Conservation (phyloP, 176 grass and related monocot species). For the Carex scoparia region DNA sequence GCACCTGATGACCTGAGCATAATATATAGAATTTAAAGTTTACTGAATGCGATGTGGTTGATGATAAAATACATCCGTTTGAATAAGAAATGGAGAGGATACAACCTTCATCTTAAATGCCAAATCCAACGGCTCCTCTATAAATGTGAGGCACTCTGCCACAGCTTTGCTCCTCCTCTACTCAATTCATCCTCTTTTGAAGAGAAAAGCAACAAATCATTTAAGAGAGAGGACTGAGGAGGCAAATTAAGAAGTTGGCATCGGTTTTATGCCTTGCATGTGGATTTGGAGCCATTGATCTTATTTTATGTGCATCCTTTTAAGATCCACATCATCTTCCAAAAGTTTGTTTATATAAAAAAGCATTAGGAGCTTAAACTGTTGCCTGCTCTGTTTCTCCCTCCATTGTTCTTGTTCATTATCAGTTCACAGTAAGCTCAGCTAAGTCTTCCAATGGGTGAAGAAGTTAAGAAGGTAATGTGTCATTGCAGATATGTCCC, state of each 20-base stretch:
- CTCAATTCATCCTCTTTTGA: slow-evolving; percentile 13
- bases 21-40: background rate
- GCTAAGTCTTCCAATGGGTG: slow-evolving; percentile 31
- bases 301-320: slow-evolving; percentile 26
- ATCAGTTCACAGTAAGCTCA: background rate
- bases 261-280: slow-evolving; percentile 34
- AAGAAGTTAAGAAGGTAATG: slow-evolving; percentile 38
- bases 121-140: slow-evolving; percentile 25
- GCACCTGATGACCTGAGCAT: background rate
- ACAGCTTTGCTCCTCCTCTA: slow-evolving; percentile 24
- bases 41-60: background rate
- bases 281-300: slow-evolving; percentile 24
- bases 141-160: slow-evolving; percentile 28
- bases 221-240: background rate
- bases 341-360: slow-evolving; percentile 22
- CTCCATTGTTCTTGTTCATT: background rate
- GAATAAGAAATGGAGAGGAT: slow-evolving; percentile 3
- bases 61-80: slow-evolving; percentile 13
- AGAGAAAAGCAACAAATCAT: slow-evolving; percentile 12
- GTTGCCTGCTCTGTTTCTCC: background rate
- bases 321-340: slow-evolving; percentile 27
- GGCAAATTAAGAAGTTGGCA: background rate
- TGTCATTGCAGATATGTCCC: background rate
- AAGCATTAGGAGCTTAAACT: background rate
- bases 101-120: slow-evolving; percentile 3